These are phyloP conservation scores for Termitomyces sp. DNA, from an alignment of 1,284 basidiomycete species.

Conservation along the genomic window DNA sequence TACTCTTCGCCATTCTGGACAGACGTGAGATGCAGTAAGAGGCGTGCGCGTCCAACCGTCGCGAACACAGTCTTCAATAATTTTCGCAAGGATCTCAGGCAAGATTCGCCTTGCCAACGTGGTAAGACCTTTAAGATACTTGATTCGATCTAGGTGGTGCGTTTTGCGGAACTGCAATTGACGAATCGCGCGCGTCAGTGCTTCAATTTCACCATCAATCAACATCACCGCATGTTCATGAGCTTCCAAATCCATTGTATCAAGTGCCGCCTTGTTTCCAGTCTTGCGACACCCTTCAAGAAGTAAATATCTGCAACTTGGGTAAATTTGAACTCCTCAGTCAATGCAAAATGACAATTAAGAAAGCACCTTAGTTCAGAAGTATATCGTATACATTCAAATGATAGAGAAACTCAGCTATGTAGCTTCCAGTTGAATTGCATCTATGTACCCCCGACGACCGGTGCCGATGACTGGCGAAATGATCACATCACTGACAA, in stretches of 20 bases:
- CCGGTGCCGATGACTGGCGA: too few species aligned
- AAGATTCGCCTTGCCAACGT: conserved; percentile 54
- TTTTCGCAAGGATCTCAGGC: conserved; percentile 49
- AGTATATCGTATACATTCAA: not conserved
- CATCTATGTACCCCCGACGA: too few species aligned
- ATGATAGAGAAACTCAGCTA: too few species aligned
- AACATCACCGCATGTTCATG: conserved; percentile 38
- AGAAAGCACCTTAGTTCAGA: not conserved
- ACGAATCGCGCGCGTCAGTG: conserved; percentile 36
- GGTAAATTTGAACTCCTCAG: not conserved
- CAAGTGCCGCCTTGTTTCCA: not conserved
- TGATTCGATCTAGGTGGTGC: conserved; percentile 38
- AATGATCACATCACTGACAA: not conserved
- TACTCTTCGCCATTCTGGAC: conserved; percentile 54
- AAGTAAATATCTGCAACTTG: too few species aligned
- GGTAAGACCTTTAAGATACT: conserved; percentile 42
- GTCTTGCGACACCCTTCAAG: not conserved
- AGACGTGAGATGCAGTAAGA: conserved; percentile 54
- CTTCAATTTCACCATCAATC: conserved; percentile 41
- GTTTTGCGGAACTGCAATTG: conserved; percentile 40
- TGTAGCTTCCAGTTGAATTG: too few species aligned
- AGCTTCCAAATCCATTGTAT: conserved; percentile 4
- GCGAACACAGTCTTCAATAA: conserved; percentile 48
- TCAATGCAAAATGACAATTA: not conserved
- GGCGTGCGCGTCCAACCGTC: conserved; percentile 54